A percentile compares a stretch with the other conserved stretches of the same genome.
These are phyloP conservation scores for Stentor roeselii DNA, from an alignment of 73 alveolate genomes.

Conservation along the genomic window DNA sequence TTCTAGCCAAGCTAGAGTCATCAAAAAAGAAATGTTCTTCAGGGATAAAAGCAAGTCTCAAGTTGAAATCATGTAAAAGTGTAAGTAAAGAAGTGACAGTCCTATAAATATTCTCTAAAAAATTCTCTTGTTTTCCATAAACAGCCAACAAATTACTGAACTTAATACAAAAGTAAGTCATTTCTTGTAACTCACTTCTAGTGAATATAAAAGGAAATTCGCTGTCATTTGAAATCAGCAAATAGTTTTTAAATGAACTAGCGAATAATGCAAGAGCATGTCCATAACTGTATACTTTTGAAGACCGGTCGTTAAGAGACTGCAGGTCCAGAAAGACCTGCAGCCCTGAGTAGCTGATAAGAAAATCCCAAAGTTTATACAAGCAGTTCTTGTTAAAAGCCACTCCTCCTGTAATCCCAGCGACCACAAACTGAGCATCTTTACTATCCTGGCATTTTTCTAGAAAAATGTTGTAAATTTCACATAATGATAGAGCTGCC, in stretches of 20 bases:
- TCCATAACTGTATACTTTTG: neutral
- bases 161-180: neutral
- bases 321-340: slow-evolving; percentile 11
- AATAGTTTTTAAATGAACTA: neutral
- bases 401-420: slow-evolving; percentile 52
- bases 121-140: neutral
- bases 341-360: slow-evolving; percentile 45
- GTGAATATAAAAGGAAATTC: slow-evolving; percentile 22
- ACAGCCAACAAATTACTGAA: neutral
- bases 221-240: slow-evolving; percentile 5
- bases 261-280: slow-evolving; percentile 14
- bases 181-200: neutral
- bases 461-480: slow-evolving; percentile 49
- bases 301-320: neutral
- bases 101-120: neutral
- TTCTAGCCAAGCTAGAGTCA: slow-evolving; percentile 42
- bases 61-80: slow-evolving; percentile 33
- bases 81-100: neutral
- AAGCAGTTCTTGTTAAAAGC: slow-evolving; percentile 56
- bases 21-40: slow-evolving; percentile 7
- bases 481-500: slow-evolving; percentile 50
- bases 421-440: slow-evolving; percentile 32
- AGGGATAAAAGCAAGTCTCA: slow-evolving; percentile 3
- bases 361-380: slow-evolving; percentile 56
- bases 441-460: slow-evolving; percentile 34